These are phyloP conservation scores for Cryptococcus deneoformans DNA, from an alignment of 1,284 basidiomycete genomes.

Conservation along the genomic window DNA sequence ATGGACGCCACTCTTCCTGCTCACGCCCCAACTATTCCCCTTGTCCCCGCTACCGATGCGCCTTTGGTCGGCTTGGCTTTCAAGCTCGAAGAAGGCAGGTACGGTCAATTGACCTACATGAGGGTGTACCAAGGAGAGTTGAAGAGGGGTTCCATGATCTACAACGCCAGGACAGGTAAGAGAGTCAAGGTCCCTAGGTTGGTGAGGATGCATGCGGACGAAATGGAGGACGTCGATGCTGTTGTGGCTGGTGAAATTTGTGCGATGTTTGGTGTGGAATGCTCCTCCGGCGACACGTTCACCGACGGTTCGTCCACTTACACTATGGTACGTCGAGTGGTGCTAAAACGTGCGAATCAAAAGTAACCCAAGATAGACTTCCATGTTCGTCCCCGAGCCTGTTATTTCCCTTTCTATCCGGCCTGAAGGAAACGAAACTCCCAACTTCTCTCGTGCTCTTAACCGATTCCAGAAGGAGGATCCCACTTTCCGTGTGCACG, in stretches of 20 bases:
- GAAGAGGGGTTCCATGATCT: conserved; percentile 80
- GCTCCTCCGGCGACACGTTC: conserved; percentile 97
- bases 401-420: conserved; percentile 96
- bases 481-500: conserved; percentile 96
- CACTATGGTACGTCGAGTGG: conserved; percentile 78
- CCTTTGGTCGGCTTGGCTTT: conserved; percentile 94
- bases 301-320: conserved; percentile 83
- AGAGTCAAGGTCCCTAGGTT: conserved; percentile 97
- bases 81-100: conserved; percentile 97
- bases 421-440: conserved; percentile 86
- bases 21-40: conserved; percentile 65
- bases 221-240: conserved; percentile 98
- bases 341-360: conserved; percentile 1
- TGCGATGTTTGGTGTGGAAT: conserved; percentile 99
- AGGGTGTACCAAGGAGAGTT: conserved; percentile 96
- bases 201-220: conserved; percentile 97
- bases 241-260: conserved; percentile 99
- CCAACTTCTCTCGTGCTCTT: conserved; percentile 94
- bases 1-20: conserved; percentile 74
- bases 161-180: conserved; percentile 93
- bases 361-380: conserved; percentile 59
- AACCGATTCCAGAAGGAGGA: conserved; percentile 99
- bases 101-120: conserved; percentile 98
- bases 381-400: conserved; percentile 98
- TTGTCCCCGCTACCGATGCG: conserved; percentile 75